A percentile compares a stretch with the other conserved stretches of the same genome.
Evolutionary conservation across 495 filamentous ascomycete genomes (phyloP).

Genomic region (Penicillium atrosanguineum): DNA sequence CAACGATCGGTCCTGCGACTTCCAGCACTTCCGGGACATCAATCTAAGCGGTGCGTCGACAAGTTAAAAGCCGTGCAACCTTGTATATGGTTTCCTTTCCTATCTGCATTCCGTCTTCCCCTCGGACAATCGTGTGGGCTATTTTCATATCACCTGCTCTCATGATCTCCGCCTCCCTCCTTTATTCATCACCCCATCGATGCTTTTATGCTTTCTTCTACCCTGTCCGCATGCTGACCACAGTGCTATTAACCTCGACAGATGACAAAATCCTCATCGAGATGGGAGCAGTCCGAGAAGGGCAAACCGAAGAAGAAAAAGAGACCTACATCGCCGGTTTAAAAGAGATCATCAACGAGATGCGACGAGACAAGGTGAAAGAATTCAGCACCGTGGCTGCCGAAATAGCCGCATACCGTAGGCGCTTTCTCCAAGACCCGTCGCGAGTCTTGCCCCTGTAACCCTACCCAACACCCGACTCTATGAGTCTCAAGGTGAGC

Average conservation of each 20-base stretch:
- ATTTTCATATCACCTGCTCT: slow-evolving; percentile 8
- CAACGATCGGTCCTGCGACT: slow-evolving; percentile 64
- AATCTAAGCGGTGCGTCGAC: slow-evolving; percentile 75
- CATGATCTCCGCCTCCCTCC: slow-evolving; percentile 8
- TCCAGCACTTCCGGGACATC: slow-evolving; percentile 81
- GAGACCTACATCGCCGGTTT: slow-evolving; percentile 72
- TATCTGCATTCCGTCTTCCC: slow-evolving; percentile 10
- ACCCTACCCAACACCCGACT: slow-evolving; percentile 13
- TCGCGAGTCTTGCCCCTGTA: slow-evolving; percentile 48
- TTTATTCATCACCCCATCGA: slow-evolving; percentile 9
- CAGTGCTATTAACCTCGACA: slow-evolving; percentile 53
- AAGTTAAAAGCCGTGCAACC: slow-evolving; percentile 34
- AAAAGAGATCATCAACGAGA: slow-evolving; percentile 67
- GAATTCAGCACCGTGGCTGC: slow-evolving; percentile 79
- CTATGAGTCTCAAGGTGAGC: slow-evolving; percentile 33
- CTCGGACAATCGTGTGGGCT: slow-evolving; percentile 7
- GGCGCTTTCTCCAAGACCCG: slow-evolving; percentile 59
- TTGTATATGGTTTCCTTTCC: slow-evolving; percentile 11
- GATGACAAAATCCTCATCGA: slow-evolving; percentile 86
- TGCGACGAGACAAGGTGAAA: slow-evolving; percentile 70
- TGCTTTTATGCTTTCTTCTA: slow-evolving; percentile 16
- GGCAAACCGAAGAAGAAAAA: slow-evolving; percentile 66
- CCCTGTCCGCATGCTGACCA: slow-evolving; percentile 59
- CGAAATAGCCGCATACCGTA: slow-evolving; percentile 81
- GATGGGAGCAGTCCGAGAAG: slow-evolving; percentile 70